Evolutionary conservation across 345 rosid species (phyloP).

Genomic region (Lepidium didymum): DNA sequence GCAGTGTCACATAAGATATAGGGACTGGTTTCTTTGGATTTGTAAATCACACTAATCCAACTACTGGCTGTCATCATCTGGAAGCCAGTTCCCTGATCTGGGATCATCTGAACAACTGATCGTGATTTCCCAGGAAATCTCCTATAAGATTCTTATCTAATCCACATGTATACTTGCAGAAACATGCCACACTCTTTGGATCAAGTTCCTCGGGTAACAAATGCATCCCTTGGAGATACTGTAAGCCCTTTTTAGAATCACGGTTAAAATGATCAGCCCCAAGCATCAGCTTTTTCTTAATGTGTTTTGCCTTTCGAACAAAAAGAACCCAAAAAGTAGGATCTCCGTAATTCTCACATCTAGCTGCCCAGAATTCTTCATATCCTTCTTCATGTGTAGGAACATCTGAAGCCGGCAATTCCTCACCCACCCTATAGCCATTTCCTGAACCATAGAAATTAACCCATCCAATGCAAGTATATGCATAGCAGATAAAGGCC

Average conservation of each 20-base stretch:
- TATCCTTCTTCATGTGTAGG: constrained; percentile 34
- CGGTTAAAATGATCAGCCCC: constrained; percentile 73
- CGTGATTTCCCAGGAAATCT: constrained; percentile 69
- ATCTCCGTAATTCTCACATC: constrained; percentile 48
- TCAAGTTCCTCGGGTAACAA: constrained; percentile 64
- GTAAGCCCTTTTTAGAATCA: constrained; percentile 60
- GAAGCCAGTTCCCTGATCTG: constrained; percentile 55
- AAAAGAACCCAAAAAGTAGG: constrained; percentile 56
- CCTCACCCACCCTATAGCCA: constrained; percentile 56
- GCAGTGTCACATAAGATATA: constrained; percentile 47
- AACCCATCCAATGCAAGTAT: constrained; percentile 71
- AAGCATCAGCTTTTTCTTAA: constrained; percentile 51
- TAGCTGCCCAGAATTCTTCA: constrained; percentile 47
- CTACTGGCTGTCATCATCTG: constrained; percentile 51
- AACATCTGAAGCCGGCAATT: constrained; percentile 27
- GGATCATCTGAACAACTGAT: constrained; percentile 66
- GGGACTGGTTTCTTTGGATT: constrained; percentile 49
- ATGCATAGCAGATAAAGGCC: constrained; percentile 70
- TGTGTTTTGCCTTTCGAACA: constrained; percentile 44
- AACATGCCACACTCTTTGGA: constrained; percentile 57
- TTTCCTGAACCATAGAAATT: constrained; percentile 46
- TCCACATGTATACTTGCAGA: constrained; percentile 66
- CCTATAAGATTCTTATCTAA: constrained; percentile 64
- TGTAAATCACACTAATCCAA: constrained; percentile 62
- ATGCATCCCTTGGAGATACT: constrained; percentile 59